phyloP scores from a whole-genome alignment of 345 rosid species.

The Camelina hispida region DNA sequence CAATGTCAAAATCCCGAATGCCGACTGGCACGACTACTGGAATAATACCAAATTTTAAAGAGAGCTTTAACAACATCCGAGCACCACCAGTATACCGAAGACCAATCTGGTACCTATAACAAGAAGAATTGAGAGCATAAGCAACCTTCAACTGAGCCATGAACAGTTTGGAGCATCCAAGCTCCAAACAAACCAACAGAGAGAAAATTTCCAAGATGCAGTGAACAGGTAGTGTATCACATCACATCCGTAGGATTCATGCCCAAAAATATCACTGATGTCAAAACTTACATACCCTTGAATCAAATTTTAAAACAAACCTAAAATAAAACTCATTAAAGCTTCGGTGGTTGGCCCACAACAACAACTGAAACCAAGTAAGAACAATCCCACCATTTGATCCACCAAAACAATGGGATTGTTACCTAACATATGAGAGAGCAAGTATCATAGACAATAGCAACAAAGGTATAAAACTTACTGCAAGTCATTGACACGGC shows the following conservation, averaged over 20 bases:
- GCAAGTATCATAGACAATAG: background rate
- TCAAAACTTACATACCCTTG: background rate
- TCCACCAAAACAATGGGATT: background rate
- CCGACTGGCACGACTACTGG: conserved; percentile 93
- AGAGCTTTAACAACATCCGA: conserved; percentile 85
- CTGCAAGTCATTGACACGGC: conserved; percentile 94
- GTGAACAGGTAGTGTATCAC: background rate
- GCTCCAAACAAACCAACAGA: conserved; percentile 18
- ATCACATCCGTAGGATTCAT: background rate
- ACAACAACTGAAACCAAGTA: no score
- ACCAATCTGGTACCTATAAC: conserved; percentile 91
- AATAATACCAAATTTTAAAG: conserved; percentile 80
- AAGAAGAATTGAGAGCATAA: conserved; percentile 32
- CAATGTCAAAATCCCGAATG: conserved; percentile 92
- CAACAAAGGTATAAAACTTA: conserved; percentile 49
- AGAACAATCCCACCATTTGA: background rate
- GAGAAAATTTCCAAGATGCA: conserved; percentile 4
- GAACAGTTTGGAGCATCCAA: conserved; percentile 7
- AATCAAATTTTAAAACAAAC: background rate
- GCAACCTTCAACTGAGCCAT: conserved; percentile 24
- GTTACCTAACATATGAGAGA: background rate
- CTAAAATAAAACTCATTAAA: no score
- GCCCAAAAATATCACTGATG: background rate
- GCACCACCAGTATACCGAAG: conserved; percentile 97
- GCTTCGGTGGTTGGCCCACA: no score